Conservation (phyloP, 176 grass and related monocot genomes). For the Eleusine indica region DNA sequence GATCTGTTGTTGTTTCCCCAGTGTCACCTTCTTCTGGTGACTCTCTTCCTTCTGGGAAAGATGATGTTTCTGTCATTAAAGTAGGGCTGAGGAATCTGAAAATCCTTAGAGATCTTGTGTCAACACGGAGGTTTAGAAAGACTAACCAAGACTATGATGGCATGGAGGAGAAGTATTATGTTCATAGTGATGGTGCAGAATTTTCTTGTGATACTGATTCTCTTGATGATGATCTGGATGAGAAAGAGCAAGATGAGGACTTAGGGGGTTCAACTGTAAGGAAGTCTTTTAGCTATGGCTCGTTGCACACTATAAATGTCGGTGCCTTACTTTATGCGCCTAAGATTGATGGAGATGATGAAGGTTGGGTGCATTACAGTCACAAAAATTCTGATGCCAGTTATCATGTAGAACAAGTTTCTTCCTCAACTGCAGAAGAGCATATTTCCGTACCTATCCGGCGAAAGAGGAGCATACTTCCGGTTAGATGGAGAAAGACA, state of each 20-base stretch:
- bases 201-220: slow-evolving; percentile 80
- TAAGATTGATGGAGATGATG: slow-evolving; percentile 67
- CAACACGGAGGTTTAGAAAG: slow-evolving; percentile 66
- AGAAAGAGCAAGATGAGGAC: slow-evolving; percentile 57
- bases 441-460: slow-evolving; percentile 31
- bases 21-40: slow-evolving; percentile 69
- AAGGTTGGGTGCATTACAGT: slow-evolving; percentile 90
- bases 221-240: slow-evolving; percentile 65
- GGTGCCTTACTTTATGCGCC: slow-evolving; percentile 56
- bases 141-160: slow-evolving; percentile 63
- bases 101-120: slow-evolving; percentile 72
- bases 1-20: slow-evolving; percentile 31
- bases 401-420: slow-evolving; percentile 56
- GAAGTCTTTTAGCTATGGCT: slow-evolving; percentile 94
- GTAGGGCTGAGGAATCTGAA: slow-evolving; percentile 85
- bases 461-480: slow-evolving; percentile 79
- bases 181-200: slow-evolving; percentile 66
- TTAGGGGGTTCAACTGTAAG: slow-evolving; percentile 57
- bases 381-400: slow-evolving; percentile 70
- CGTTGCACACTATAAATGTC: slow-evolving; percentile 73
- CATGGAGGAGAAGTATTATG: slow-evolving; percentile 69
- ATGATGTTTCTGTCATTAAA: slow-evolving; percentile 84
- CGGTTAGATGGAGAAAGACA: slow-evolving; percentile 85
- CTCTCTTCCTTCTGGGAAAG: slow-evolving; percentile 65
- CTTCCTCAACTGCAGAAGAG: slow-evolving; percentile 51